Percentiles rank a stretch among this genome's conserved stretches.
Evolutionary conservation across 2,329 filamentous ascomycete genomes (phyloP).

Genomic region (Cryoendolithus antarcticus): DNA sequence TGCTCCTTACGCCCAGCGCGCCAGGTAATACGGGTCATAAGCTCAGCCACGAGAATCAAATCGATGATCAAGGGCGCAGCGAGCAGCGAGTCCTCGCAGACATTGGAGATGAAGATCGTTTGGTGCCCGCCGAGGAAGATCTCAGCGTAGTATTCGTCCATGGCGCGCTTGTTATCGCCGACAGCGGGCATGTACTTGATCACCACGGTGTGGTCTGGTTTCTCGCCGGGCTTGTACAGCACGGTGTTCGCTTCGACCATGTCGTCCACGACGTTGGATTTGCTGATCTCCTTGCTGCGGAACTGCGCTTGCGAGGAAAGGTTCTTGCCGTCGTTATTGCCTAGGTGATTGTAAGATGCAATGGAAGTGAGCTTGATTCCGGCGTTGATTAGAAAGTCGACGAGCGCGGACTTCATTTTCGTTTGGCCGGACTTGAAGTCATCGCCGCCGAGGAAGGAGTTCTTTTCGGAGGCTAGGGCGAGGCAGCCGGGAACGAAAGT

Average conservation of each 20-base stretch:
- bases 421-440: slow-evolving; percentile 99
- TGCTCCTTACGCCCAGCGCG: slow-evolving; percentile 25
- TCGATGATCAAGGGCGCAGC: slow-evolving; percentile 96
- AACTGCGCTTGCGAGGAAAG: slow-evolving; percentile 95
- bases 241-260: slow-evolving; percentile 95
- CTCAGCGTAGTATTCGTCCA: slow-evolving; percentile 98
- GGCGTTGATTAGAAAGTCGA: slow-evolving; percentile 96
- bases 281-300: slow-evolving; percentile 98
- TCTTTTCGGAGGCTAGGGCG: slow-evolving; percentile 73
- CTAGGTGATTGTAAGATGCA: slow-evolving; percentile 97
- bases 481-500: slow-evolving; percentile 93
- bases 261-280: slow-evolving; percentile 98
- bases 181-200: slow-evolving; percentile 99
- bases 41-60: slow-evolving; percentile 80
- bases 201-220: slow-evolving; percentile 95
- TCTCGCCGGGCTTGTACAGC: slow-evolving; percentile 82
- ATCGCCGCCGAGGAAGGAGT: slow-evolving; percentile 88
- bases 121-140: slow-evolving; percentile 98
- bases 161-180: slow-evolving; percentile 95
- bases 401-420: slow-evolving; percentile 99
- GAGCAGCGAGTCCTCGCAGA: slow-evolving; percentile 95
- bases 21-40: slow-evolving; percentile 98
- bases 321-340: slow-evolving; percentile 99
- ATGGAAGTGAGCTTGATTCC: slow-evolving; percentile 98
- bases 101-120: slow-evolving; percentile 96